Evolutionary conservation across 805 yeast species (phyloP), one percentile per base, ranked within the genome.

Genomic region (Yarrowia sp.): DNA sequence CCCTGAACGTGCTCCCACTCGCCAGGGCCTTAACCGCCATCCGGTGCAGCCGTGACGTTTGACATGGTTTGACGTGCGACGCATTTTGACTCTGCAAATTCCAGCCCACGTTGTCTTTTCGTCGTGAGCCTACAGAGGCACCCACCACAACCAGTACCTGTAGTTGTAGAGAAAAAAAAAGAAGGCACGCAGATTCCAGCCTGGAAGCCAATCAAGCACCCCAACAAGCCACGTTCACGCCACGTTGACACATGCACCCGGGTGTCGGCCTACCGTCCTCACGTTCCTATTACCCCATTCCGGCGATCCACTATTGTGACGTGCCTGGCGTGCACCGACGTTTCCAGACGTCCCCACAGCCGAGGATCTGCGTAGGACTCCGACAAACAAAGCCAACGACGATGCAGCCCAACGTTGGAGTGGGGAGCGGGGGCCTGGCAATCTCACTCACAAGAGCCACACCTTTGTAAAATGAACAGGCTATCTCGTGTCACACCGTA

Each of bases 351-450:
- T 32, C 53, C 53, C 39, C 53, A 48, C 55, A 48, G 55, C 55
- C 55, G 55, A 48, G 41, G 55, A 48, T 33, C 17, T 48, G 55
- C 55, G 53, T 48, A 48, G 55, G 55, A 35, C 31, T 48, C 55
- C 55, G 55, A 48, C 39, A 33, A 32, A 48, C 53, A 48, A 48
- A 28, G 53, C 11, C 14, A 32, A 47, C 53, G 31, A 47, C 39
- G 11, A 31, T 45, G 51, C 51, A 32, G 53, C 39, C 41, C 51
- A 10, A 33, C 41, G 55, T 35, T 48, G 55, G 38, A 48, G 55
- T 28, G 55, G 50, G 50, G 50, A 28, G 17, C 18, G 9, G 18
- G 28, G 28, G n/a, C n/a, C 28, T 22, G 28, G 28, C 28, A 22
- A 22, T 22, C 28, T n/a, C n/a, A n/a, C n/a, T n/a, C n/a, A n/a